A percentile compares a stretch with the other conserved stretches of the same genome.
Evolutionary conservation across 2,329 filamentous ascomycete genomes (phyloP).

Genomic region (Dryadomyces quercus-mongolicae): DNA sequence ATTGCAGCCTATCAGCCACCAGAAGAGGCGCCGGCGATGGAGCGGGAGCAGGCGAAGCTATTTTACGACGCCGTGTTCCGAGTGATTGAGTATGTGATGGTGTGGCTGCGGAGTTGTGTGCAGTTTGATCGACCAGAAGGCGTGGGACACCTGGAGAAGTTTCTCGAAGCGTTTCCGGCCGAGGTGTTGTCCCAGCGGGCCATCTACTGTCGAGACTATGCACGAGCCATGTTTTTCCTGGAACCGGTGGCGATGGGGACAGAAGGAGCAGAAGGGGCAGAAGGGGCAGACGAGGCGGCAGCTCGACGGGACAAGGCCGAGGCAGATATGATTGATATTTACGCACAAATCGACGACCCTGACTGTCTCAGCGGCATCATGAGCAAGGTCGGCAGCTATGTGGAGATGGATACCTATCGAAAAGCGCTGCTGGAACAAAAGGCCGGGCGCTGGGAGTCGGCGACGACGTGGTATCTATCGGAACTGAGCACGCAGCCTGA

Average conservation of each 20-base stretch:
- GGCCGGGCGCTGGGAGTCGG: slow-evolving; percentile 84
- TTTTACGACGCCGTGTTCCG: slow-evolving; percentile 88
- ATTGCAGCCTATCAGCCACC: slow-evolving; percentile 54
- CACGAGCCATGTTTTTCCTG: slow-evolving; percentile 84
- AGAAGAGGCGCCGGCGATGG: slow-evolving; percentile 39
- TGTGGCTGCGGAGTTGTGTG: slow-evolving; percentile 66
- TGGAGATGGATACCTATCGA: slow-evolving; percentile 68
- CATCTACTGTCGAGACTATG: slow-evolving; percentile 87
- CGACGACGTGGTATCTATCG: slow-evolving; percentile 96
- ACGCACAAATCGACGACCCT: slow-evolving; percentile 93
- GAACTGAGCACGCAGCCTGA: slow-evolving; percentile 69
- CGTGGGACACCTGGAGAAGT: slow-evolving; percentile 34
- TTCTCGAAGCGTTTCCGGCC: slow-evolving; percentile 53
- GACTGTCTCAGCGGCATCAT: slow-evolving; percentile 94
- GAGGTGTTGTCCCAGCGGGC: slow-evolving; percentile 69
- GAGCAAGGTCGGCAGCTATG: slow-evolving; percentile 59
- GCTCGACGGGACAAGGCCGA: slow-evolving; percentile 43
- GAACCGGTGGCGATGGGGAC: slow-evolving; percentile 58
- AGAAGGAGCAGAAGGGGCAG: slow-evolving; percentile 29
- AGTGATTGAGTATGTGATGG: slow-evolving; percentile 80
- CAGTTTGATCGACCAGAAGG: slow-evolving; percentile 55
- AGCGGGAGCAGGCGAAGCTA: slow-evolving; percentile 65
- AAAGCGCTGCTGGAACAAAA: slow-evolving; percentile 89
- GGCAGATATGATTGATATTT: slow-evolving; percentile 79
- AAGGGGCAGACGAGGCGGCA: slow-evolving; percentile 26